Percentiles rank a stretch among this genome's conserved stretches.
Conservation (phyloP, 345 rosid genomes). For the Camelina sativa region DNA sequence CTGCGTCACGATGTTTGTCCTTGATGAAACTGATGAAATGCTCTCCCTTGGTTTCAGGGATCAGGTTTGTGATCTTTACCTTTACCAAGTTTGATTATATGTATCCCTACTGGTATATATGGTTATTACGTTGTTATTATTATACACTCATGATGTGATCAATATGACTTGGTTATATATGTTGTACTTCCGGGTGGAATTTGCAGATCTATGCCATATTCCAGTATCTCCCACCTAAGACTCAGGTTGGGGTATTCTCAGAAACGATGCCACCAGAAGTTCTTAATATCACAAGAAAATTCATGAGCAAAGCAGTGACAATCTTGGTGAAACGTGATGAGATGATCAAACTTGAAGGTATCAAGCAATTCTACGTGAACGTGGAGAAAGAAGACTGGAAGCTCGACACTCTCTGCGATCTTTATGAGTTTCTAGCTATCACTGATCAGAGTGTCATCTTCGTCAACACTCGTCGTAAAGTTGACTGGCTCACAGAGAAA, state of each 20-base stretch:
- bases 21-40: constrained; percentile 88
- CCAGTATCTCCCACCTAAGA: constrained; percentile 55
- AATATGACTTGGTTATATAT: neutral
- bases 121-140: neutral
- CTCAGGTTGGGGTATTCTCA: constrained; percentile 63
- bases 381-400: constrained; percentile 71
- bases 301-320: constrained; percentile 60
- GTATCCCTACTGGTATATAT: too few relatives aligned
- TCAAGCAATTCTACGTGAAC: constrained; percentile 56
- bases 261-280: constrained; percentile 70
- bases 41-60: constrained; percentile 86
- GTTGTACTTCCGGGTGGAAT: neutral
- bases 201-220: constrained; percentile 57
- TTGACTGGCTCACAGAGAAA: constrained; percentile 63
- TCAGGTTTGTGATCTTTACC: constrained; percentile 51
- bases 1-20: constrained; percentile 70
- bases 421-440: constrained; percentile 61
- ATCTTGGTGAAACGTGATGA: constrained; percentile 62
- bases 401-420: constrained; percentile 72
- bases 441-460: constrained; percentile 59
- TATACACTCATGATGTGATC: neutral
- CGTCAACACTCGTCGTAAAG: constrained; percentile 61
- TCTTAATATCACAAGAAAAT: constrained; percentile 56
- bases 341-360: constrained; percentile 55
- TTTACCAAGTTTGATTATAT: neutral